Evolutionary conservation across 1,284 basidiomycete species (phyloP).

Genomic region (Retiboletus fuscus): DNA sequence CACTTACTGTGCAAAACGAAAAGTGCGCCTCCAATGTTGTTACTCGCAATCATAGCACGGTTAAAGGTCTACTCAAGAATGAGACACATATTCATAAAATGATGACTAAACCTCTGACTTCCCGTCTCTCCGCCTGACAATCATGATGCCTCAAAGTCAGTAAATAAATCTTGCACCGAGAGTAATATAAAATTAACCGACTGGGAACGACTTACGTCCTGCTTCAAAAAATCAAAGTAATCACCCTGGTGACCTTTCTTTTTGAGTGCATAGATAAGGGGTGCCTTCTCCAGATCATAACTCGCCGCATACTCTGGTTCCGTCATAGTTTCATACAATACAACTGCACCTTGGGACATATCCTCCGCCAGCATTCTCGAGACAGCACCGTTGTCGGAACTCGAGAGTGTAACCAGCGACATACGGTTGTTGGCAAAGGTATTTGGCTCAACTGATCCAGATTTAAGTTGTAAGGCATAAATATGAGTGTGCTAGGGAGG

Average conservation of each 20-base stretch:
- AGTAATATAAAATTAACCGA: not conserved
- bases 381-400: slow-evolving; percentile 22
- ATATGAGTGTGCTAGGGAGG: not conserved
- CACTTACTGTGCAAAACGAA: slow-evolving; percentile 44
- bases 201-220: slow-evolving; percentile 32
- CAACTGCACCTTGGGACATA: slow-evolving; percentile 27
- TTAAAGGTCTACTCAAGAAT: slow-evolving; percentile 35
- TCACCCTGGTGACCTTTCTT: slow-evolving; percentile 31
- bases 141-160: slow-evolving; percentile 10
- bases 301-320: slow-evolving; percentile 41
- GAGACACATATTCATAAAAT: not conserved
- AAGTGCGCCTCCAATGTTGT: slow-evolving; percentile 34
- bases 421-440: slow-evolving; percentile 47
- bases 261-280: slow-evolving; percentile 40
- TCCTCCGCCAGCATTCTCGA: slow-evolving; percentile 31
- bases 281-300: slow-evolving; percentile 35
- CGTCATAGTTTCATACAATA: slow-evolving; percentile 10
- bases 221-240: slow-evolving; percentile 42
- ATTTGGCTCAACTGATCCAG: slow-evolving; percentile 35
- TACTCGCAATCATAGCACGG: slow-evolving; percentile 38
- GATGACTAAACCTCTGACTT: not conserved
- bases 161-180: not conserved
- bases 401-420: slow-evolving; percentile 39
- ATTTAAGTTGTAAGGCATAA: not conserved
- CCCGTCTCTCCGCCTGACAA: slow-evolving; percentile 34